Evolutionary conservation across 2,329 filamentous ascomycete species (phyloP).

Genomic region (Westerdykella ornata): DNA sequence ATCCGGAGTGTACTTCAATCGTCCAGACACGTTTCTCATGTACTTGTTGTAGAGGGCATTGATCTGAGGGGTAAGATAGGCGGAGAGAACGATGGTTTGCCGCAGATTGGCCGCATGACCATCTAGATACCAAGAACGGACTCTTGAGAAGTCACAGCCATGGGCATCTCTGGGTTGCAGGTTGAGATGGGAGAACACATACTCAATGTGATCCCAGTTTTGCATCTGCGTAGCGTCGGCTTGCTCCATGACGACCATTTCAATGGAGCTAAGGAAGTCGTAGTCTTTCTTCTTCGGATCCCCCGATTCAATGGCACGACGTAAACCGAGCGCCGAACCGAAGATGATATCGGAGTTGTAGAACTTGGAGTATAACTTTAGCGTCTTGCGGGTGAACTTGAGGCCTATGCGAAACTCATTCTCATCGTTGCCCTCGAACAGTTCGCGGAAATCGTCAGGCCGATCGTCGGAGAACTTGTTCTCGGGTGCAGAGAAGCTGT

Average conservation of each 20-base stretch:
- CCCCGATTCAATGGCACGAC: slow-evolving; percentile 78
- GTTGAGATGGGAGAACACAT: slow-evolving; percentile 87
- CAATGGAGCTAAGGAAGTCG: slow-evolving; percentile 91
- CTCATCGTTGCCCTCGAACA: slow-evolving; percentile 93
- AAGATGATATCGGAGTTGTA: slow-evolving; percentile 95
- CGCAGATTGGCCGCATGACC: slow-evolving; percentile 72
- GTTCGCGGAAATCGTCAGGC: slow-evolving; percentile 76
- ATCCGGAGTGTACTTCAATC: slow-evolving; percentile 60
- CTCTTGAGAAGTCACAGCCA: slow-evolving; percentile 87
- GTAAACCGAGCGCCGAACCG: slow-evolving; percentile 80
- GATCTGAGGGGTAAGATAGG: slow-evolving; percentile 83
- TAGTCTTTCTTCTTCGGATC: slow-evolving; percentile 63
- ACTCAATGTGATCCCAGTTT: slow-evolving; percentile 94
- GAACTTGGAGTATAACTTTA: slow-evolving; percentile 92
- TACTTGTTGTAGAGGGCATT: slow-evolving; percentile 69
- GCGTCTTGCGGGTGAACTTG: slow-evolving; percentile 91
- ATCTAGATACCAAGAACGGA: slow-evolving; percentile 89
- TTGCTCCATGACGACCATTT: slow-evolving; percentile 84
- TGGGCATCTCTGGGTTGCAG: slow-evolving; percentile 82
- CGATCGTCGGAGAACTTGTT: slow-evolving; percentile 65
- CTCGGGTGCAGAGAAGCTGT: slow-evolving; percentile 66
- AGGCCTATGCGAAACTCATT: slow-evolving; percentile 95
- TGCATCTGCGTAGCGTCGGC: slow-evolving; percentile 93
- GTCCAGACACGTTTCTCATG: slow-evolving; percentile 76
- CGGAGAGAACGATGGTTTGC: slow-evolving; percentile 75